Conservation (phyloP, 805 yeast genomes). For the Candida hungchunana region DNA sequence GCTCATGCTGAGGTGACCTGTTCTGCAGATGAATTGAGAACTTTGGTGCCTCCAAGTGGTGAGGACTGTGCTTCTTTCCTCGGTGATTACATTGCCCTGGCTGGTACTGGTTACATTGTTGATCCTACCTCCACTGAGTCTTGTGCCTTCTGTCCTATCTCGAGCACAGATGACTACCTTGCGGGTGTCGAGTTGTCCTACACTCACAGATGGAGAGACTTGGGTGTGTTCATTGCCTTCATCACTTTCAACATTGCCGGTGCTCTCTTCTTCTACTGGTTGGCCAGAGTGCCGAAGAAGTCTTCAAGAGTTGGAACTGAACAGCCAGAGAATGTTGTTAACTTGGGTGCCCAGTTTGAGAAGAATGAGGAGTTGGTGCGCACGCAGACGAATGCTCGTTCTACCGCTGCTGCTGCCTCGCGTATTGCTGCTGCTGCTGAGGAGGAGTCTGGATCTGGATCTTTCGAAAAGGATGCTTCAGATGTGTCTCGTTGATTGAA, state of each 20-base stretch:
- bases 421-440: no score
- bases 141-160: slow-evolving; percentile 60
- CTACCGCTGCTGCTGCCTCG: no score
- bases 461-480: not conserved
- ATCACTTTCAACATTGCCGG: slow-evolving; percentile 36
- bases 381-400: not conserved
- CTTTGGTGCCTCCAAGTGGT: slow-evolving; percentile 49
- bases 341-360: slow-evolving; percentile 12
- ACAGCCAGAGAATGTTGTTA: slow-evolving; percentile 11
- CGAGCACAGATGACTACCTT: slow-evolving; percentile 57
- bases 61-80: slow-evolving; percentile 56
- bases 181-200: slow-evolving; percentile 35
- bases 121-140: slow-evolving; percentile 33
- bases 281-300: slow-evolving; percentile 72
- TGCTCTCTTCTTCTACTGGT: slow-evolving; percentile 47
- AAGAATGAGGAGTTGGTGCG: not conserved
- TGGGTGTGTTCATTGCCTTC: slow-evolving; percentile 50
- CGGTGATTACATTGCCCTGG: slow-evolving; percentile 29
- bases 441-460: not conserved
- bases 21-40: slow-evolving; percentile 41
- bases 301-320: slow-evolving; percentile 13
- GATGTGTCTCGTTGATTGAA: not conserved
- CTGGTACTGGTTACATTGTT: slow-evolving; percentile 26
- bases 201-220: slow-evolving; percentile 61
- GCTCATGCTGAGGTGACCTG: slow-evolving; percentile 48